Conservation (phyloP, 2,329 filamentous ascomycete genomes). For the Aureobasidium subglaciale region DNA sequence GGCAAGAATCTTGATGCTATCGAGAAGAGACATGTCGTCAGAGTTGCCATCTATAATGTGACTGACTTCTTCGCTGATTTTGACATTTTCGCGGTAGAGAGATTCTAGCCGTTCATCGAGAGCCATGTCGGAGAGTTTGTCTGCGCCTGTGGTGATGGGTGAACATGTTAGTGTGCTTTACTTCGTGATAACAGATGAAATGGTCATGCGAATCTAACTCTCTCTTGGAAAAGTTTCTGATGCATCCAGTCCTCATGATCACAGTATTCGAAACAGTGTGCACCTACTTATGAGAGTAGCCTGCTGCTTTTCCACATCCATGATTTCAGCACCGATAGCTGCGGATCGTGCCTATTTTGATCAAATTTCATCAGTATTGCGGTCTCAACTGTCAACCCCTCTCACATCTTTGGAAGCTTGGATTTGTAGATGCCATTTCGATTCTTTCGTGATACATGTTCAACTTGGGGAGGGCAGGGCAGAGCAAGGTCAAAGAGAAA, state of each 20-base stretch:
- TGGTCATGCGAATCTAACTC: no score
- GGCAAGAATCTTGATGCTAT: constrained; percentile 40
- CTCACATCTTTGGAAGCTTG: no score
- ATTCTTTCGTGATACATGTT: no score
- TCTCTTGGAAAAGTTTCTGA: no score
- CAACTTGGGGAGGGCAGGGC: no score
- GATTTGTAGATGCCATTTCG: no score
- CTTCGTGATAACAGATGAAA: no score
- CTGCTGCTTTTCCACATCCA: constrained; percentile 31
- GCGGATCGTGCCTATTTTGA: constrained; percentile 20
- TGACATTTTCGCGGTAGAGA: constrained; percentile 42
- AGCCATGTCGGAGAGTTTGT: constrained; percentile 26
- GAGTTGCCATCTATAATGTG: constrained; percentile 38
- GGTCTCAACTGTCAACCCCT: not conserved
- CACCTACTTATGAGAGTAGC: constrained; percentile 23
- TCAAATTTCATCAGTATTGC: not conserved
- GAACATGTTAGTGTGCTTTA: constrained; percentile 21
- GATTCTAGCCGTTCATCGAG: constrained; percentile 41
- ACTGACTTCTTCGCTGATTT: constrained; percentile 39
- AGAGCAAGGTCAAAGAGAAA: not conserved
- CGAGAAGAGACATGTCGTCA: constrained; percentile 35
- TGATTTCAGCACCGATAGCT: constrained; percentile 30
- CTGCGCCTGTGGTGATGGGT: constrained; percentile 19
- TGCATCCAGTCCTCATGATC: no score
- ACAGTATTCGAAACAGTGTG: not conserved